Conservation (phyloP, 768 basidiomycete genomes). For the Dacryopinax primogenitus region DNA sequence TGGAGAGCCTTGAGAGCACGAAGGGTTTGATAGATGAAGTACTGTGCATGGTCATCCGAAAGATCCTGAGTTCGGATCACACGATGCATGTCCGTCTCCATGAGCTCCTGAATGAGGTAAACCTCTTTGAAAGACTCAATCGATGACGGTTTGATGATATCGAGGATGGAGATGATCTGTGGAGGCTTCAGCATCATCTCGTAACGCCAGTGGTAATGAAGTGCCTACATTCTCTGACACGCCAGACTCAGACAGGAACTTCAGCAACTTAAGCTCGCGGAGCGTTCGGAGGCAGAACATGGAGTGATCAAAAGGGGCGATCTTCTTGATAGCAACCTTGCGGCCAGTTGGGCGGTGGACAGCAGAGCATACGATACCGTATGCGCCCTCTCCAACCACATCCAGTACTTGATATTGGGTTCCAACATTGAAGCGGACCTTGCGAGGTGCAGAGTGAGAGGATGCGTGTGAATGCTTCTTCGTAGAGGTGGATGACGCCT, state of each 20-base stretch:
- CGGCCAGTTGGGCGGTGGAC: conserved; percentile 62
- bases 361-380: conserved; percentile 83
- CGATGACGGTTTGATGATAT: conserved; percentile 71
- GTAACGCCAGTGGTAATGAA: not conserved
- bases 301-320: conserved; percentile 86
- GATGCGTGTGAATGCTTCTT: conserved; percentile 4
- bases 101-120: conserved; percentile 40
- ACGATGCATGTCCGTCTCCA: conserved; percentile 91
- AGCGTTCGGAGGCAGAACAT: conserved; percentile 81
- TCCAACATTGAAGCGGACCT: conserved; percentile 38
- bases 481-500: conserved; percentile 20
- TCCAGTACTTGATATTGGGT: conserved; percentile 64
- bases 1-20: conserved; percentile 91
- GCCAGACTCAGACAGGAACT: conserved; percentile 28
- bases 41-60: conserved; percentile 79
- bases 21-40: conserved; percentile 95
- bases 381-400: conserved; percentile 89
- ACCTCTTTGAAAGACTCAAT: conserved; percentile 79
- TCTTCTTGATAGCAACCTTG: conserved; percentile 91
- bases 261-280: conserved; percentile 83
- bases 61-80: conserved; percentile 92
- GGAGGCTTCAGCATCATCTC: conserved; percentile 47
- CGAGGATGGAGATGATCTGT: conserved; percentile 90
- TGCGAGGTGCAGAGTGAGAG: not conserved
- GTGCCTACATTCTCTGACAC: conserved; percentile 24